phyloP scores from a whole-genome alignment of 371 early-diverging fungal species.

The Mortierella sp. region DNA sequence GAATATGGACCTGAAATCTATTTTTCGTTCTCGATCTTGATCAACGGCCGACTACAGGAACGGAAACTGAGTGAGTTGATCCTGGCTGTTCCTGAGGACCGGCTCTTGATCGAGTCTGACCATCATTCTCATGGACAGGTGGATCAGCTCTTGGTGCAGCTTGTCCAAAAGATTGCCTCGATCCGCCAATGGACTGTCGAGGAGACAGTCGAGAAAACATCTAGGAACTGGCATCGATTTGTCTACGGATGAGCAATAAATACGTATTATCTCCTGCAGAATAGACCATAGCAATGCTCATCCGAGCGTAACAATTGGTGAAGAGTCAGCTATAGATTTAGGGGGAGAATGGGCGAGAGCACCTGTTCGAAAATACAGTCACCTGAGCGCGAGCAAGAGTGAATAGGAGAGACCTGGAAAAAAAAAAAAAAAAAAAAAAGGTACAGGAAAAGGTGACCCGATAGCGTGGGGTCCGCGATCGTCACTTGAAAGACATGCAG shows the following conservation, averaged over 20 bases:
- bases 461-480: too few species aligned
- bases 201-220: constrained; percentile 63
- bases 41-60: constrained; percentile 63
- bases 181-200: constrained; percentile 73
- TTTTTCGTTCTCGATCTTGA: constrained; percentile 72
- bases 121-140: constrained; percentile 67
- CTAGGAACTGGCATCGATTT: constrained; percentile 73
- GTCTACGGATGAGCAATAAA: constrained; percentile 39
- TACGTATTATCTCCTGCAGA: too few species aligned
- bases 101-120: constrained; percentile 87
- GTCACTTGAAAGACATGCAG: too few species aligned
- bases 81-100: constrained; percentile 73
- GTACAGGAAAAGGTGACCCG: too few species aligned
- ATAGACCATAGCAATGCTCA: too few species aligned
- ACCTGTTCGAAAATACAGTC: too few species aligned
- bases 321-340: too few species aligned
- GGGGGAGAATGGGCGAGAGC: too few species aligned
- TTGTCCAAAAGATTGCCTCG: constrained; percentile 69
- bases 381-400: too few species aligned
- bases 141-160: constrained; percentile 67
- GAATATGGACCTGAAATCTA: constrained; percentile 57
- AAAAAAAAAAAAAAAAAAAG: too few species aligned
- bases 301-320: too few species aligned
- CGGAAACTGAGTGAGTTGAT: constrained; percentile 65
- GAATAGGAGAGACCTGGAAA: too few species aligned